Percentiles rank a stretch among this genome's conserved stretches.
Conservation (phyloP, 1,284 basidiomycete genomes). For the Ceratobasidium sp. region DNA sequence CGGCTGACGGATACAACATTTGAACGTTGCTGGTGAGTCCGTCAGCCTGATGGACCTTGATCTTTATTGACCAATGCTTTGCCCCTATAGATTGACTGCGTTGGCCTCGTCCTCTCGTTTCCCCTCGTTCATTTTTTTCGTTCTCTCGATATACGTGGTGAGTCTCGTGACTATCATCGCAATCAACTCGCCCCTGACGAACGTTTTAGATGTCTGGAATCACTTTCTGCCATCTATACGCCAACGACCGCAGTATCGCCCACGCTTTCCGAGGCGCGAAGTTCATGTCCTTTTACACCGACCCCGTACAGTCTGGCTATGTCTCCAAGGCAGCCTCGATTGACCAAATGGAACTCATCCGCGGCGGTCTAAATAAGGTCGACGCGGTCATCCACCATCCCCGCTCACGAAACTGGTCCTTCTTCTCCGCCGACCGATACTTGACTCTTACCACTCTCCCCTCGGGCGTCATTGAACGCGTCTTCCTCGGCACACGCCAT, state of each 20-base stretch:
- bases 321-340: constrained; percentile 10
- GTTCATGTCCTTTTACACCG: constrained; percentile 27
- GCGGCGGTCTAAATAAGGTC: constrained; percentile 14
- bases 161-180: background rate
- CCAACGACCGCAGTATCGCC: constrained; percentile 20
- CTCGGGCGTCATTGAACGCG: constrained; percentile 14
- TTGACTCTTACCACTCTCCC: constrained; percentile 17
- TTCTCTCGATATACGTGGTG: background rate
- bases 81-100: background rate
- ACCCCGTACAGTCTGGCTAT: constrained; percentile 6
- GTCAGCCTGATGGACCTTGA: background rate
- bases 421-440: constrained; percentile 19
- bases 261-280: constrained; percentile 11
- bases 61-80: background rate
- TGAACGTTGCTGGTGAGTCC: background rate
- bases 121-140: background rate
- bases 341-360: constrained; percentile 25
- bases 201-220: constrained; percentile 15
- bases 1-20: background rate
- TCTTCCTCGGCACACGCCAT: constrained; percentile 17
- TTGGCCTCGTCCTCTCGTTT: background rate
- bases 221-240: constrained; percentile 10
- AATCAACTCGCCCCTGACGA: background rate
- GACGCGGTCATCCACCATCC: constrained; percentile 27
- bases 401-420: constrained; percentile 17